A percentile compares a stretch with the other conserved stretches of the same genome.
Evolutionary conservation across 2,329 filamentous ascomycete genomes (phyloP).

Genomic region (Fusarium kyushuense): DNA sequence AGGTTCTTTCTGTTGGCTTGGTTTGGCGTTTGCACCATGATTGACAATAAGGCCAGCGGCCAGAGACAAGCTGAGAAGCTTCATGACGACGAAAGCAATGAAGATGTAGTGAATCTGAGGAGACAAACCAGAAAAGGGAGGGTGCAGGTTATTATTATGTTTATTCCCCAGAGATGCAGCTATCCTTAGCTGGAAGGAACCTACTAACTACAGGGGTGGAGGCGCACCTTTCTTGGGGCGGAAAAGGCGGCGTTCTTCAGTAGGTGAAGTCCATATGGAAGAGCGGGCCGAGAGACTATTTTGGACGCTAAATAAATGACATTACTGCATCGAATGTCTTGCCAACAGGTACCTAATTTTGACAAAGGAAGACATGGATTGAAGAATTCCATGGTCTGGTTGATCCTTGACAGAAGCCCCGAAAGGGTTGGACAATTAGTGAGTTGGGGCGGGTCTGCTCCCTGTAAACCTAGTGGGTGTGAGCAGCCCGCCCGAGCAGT

Average conservation of each 20-base stretch:
- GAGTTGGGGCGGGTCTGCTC: constrained; percentile 1
- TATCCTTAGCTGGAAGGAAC: neutral
- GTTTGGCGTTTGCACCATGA: constrained; percentile 27
- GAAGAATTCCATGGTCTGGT: neutral
- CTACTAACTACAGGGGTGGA: neutral
- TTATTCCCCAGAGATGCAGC: constrained; percentile 9
- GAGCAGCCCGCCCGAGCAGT: too few species aligned
- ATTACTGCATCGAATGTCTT: neutral
- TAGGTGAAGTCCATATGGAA: neutral
- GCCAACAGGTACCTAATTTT: neutral
- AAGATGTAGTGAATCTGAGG: constrained; percentile 4
- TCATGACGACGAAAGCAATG: constrained; percentile 32
- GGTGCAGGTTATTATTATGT: constrained; percentile 21
- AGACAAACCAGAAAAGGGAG: constrained; percentile 1
- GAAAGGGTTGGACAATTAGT: constrained; percentile 6
- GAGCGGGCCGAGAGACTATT: neutral
- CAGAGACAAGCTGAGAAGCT: constrained; percentile 37
- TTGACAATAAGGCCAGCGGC: constrained; percentile 41
- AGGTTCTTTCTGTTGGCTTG: constrained; percentile 20
- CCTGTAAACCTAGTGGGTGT: constrained; percentile 18
- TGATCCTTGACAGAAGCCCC: neutral
- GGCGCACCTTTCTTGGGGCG: neutral
- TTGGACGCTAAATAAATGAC: constrained; percentile 7
- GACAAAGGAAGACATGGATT: neutral
- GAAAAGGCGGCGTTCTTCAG: constrained; percentile 9